Conservation (phyloP, 805 yeast species). For the Suhomyces prunicola region DNA sequence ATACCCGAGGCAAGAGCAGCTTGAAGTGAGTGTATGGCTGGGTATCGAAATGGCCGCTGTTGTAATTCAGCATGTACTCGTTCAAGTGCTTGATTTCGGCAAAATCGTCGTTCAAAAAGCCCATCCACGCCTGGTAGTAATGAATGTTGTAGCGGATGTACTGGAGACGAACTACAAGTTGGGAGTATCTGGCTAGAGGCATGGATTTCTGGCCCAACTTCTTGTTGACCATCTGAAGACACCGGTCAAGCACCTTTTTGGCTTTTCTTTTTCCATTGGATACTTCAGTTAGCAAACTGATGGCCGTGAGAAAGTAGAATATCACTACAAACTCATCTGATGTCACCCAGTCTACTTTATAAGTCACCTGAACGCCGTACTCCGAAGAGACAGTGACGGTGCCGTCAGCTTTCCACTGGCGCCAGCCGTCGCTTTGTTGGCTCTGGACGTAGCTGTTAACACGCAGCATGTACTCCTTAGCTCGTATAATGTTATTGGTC, state of each 20-base stretch:
- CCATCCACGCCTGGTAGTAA: constrained; percentile 37
- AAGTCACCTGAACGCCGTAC: constrained; percentile 7
- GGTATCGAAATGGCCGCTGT: constrained; percentile 31
- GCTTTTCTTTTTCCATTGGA: constrained; percentile 34
- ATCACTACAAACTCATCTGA: constrained; percentile 41
- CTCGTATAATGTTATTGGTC: constrained; percentile 6
- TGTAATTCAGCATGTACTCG: constrained; percentile 35
- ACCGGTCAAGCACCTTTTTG: constrained; percentile 33
- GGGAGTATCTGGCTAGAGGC: constrained; percentile 19
- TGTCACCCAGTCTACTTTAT: constrained; percentile 39
- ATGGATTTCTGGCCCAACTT: constrained; percentile 14
- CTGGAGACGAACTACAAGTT: constrained; percentile 23
- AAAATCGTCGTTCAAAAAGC: constrained; percentile 28
- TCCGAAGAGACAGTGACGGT: constrained; percentile 3
- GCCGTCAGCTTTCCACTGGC: constrained; percentile 19
- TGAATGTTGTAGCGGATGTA: constrained; percentile 25
- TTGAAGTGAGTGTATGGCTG: constrained; percentile 24
- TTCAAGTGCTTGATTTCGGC: constrained; percentile 20
- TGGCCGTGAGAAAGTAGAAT: constrained; percentile 42
- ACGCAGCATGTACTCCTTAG: constrained; percentile 9
- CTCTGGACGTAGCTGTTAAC: constrained; percentile 12
- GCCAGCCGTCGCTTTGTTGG: constrained; percentile 18
- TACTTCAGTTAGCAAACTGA: constrained; percentile 34
- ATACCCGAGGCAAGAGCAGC: constrained; percentile 33
- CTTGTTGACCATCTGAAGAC: constrained; percentile 30